Evolutionary conservation across 129 eudicot genomes (phyloP).

Genomic region (Helianthus annuus): HanXRQr2.0-SUNRISE NC_035433.2:43367789-43368288

Average conservation of each 20-base stretch:
- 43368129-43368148: slow-evolving; percentile 64
- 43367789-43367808: too few species aligned
- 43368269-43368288: slow-evolving; percentile 25
- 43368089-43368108: slow-evolving; percentile 36
- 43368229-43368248: slow-evolving; percentile 46
- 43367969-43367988: background rate
- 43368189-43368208: background rate
- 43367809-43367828: background rate
- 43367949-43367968: background rate
- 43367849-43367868: background rate
- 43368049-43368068: slow-evolving; percentile 55
- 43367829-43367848: background rate
- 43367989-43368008: slow-evolving; percentile 1
- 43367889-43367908: background rate
- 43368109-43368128: slow-evolving; percentile 21
- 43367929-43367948: background rate
- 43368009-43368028: background rate
- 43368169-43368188: background rate
- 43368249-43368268: slow-evolving; percentile 50
- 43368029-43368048: slow-evolving; percentile 43
- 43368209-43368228: background rate
- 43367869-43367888: background rate
- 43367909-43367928: background rate
- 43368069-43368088: slow-evolving; percentile 54
- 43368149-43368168: slow-evolving; percentile 9